phyloP scores from a whole-genome alignment of 2,329 filamentous ascomycete species.

The Onygenales sp. region DNA sequence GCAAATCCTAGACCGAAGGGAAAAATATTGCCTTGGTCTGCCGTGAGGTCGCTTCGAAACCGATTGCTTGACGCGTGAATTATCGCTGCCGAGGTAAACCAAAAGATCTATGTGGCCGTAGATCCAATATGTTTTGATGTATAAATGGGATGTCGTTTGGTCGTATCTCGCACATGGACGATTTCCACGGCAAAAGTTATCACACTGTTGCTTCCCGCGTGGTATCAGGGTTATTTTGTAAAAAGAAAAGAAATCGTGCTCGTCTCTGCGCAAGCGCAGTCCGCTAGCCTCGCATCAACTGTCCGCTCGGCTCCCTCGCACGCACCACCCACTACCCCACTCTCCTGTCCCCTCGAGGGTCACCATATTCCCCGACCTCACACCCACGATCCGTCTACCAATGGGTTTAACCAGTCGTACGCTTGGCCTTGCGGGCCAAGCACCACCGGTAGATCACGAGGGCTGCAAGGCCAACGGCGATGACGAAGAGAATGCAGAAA shows the following conservation, averaged over 20 bases:
- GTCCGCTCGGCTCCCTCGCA: neutral
- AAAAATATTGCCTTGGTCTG: neutral
- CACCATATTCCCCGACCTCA: neutral
- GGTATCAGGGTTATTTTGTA: neutral
- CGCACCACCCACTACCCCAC: too few relatives aligned
- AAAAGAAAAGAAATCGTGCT: neutral
- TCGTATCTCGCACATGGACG: neutral
- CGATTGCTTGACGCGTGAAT: neutral
- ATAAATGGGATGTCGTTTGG: neutral
- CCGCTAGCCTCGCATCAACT: neutral
- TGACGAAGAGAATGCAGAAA: constrained; percentile 51
- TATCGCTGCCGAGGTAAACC: neutral
- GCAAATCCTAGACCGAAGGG: neutral
- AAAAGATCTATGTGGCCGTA: neutral
- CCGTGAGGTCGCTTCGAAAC: neutral
- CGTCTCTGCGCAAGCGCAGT: neutral
- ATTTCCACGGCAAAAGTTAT: neutral
- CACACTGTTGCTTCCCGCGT: neutral
- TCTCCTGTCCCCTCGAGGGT: too few relatives aligned
- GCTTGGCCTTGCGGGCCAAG: constrained; percentile 20
- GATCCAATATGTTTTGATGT: neutral
- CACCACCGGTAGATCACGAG: constrained; percentile 43
- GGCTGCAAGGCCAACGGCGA: constrained; percentile 40
- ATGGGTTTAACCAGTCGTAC: neutral
- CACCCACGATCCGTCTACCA: neutral